Conservation (phyloP, 1,284 basidiomycete species). For the Ustilago crameri region DNA sequence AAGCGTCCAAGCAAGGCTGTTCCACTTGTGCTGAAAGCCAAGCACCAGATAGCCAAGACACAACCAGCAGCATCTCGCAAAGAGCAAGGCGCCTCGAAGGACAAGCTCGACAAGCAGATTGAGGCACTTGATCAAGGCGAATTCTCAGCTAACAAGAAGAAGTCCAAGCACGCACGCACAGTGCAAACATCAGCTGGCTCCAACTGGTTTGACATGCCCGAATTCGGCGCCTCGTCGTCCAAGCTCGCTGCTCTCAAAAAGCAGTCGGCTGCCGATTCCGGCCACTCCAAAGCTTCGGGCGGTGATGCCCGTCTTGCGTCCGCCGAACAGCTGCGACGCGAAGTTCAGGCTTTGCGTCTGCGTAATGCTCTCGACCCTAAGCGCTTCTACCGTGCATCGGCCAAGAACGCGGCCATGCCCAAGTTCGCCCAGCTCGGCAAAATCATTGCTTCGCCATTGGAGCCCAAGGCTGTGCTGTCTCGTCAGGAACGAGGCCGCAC, state of each 20-base stretch:
- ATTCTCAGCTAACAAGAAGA: constrained; percentile 17
- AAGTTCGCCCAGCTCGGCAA: constrained; percentile 88
- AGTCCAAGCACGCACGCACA: constrained; percentile 39
- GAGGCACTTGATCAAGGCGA: constrained; percentile 28
- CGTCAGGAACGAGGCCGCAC: constrained; percentile 79
- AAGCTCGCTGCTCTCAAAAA: constrained; percentile 35
- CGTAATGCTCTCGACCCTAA: constrained; percentile 95
- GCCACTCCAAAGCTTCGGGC: constrained; percentile 45
- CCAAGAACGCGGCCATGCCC: constrained; percentile 76
- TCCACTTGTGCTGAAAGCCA: constrained; percentile 40
- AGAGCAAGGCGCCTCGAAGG: constrained; percentile 5
- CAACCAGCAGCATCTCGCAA: constrained; percentile 7
- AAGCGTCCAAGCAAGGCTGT: constrained; percentile 31
- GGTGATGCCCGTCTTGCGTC: constrained; percentile 58
- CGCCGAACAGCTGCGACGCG: constrained; percentile 78
- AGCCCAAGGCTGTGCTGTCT: constrained; percentile 77
- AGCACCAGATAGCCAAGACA: constrained; percentile 32
- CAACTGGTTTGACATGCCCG: constrained; percentile 90
- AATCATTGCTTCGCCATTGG: constrained; percentile 83
- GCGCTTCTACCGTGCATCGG: constrained; percentile 87
- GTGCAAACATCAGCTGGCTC: constrained; percentile 74
- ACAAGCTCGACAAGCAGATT: constrained; percentile 47
- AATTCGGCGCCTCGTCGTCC: constrained; percentile 71
- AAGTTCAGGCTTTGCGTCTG: constrained; percentile 90
- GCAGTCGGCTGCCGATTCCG: constrained; percentile 39